Conservation (phyloP, 805 yeast species). For the Yamadazyma insecticola region DNA sequence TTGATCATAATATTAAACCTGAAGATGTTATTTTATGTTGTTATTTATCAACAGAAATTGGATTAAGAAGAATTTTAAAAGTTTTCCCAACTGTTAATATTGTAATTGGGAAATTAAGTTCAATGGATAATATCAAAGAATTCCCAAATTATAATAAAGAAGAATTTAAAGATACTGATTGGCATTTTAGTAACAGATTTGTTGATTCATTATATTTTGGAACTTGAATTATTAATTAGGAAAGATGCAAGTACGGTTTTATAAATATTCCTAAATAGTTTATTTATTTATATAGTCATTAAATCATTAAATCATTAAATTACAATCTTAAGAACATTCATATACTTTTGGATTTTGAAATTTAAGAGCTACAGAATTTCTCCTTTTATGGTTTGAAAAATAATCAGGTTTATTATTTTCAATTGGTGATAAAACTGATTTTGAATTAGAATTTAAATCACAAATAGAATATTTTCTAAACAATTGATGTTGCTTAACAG, state of each 20-base stretch:
- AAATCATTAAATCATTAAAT: neutral
- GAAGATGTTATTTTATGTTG: conserved; percentile 63
- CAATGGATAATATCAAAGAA: conserved; percentile 20
- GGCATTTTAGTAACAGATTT: conserved; percentile 64
- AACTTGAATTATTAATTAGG: no score
- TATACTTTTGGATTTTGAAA: conserved; percentile 33
- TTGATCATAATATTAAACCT: conserved; percentile 70
- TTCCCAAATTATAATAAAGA: conserved; percentile 26
- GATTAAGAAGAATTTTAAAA: conserved; percentile 62
- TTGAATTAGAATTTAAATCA: conserved; percentile 9
- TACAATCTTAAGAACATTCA: neutral
- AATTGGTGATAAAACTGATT: conserved; percentile 5
- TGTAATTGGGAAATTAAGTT: conserved; percentile 64
- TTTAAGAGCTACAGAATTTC: conserved; percentile 45
- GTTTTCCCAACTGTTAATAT: conserved; percentile 71
- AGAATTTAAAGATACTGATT: conserved; percentile 43
- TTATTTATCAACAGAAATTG: conserved; percentile 74
- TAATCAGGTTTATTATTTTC: neutral
- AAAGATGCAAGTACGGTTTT: neutral
- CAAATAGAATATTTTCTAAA: conserved; percentile 10
- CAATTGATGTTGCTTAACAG: no score
- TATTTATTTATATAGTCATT: no score
- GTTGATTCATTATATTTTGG: conserved; percentile 80
- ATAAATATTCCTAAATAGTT: neutral
- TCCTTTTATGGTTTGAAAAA: conserved; percentile 29